Base-by-base conservation (phyloP, 1,139 yeast genomes). In the Hemisphaericaspora xylofermentans region DNA sequence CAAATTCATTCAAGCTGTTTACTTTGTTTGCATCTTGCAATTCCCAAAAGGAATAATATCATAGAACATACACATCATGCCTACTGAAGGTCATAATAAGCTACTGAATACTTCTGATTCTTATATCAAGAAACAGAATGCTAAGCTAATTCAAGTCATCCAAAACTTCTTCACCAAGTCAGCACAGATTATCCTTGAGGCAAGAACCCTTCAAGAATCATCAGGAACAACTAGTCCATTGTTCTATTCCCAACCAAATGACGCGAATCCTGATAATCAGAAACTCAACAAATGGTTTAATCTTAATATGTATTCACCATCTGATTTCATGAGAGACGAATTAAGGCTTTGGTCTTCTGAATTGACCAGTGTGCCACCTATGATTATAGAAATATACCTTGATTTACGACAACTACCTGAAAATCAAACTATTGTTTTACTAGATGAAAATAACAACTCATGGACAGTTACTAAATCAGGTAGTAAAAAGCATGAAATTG, bases 351-450 rank as follows among this genome's bases (percentile, higher is more conserved):
- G 95, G 95, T 74, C 64, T 24, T 59, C 63, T 28, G 79, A 76
- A 43, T 45, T 74, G 3, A 45, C 65, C 3, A 48, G 56, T 3
- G 60, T 83, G 17, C 89, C 95, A 2, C 95, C 96, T 1, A 72
- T 93, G 63, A 87, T 91, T 19, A 74, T 93, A 27, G 98, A 93
- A 58, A 84, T 94, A 0, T 86, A 75, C 50, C 68, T 93, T 41
- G 96, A 91, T 59, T 67, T 89, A 41, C 65, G 88, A 22, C 74
- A 71, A 18, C 59, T 91, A 41, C 66, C 78, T 8, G 62, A 81
- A 2, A 76, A 77, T 35, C 89, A 86, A 49, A 71, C 83, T 10
- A 72, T 89, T 35, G 76, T 82, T 36, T 56, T 84, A 32, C 61
- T 68, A 27, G 82, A 79, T 43, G 91, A 62, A 14, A 64, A 55